Percentiles rank a stretch among this genome's conserved stretches.
Evolutionary conservation across 2,329 filamentous ascomycete genomes (phyloP).

Genomic region (Penicillium sp.): DNA sequence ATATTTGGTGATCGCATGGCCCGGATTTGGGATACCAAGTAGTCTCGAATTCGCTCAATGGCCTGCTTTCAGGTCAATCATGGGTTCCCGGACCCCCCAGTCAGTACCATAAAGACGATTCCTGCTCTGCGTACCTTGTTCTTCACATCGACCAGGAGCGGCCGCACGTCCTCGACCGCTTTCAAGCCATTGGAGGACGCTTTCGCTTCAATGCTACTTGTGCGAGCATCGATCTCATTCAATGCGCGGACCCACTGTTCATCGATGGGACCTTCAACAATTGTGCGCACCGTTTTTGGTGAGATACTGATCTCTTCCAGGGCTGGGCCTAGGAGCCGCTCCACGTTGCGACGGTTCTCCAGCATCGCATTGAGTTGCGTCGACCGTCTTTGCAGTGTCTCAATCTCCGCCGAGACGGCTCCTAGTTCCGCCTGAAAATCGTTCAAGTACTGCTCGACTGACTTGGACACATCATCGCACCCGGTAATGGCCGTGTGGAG

Average conservation of each 20-base stretch:
- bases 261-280: constrained; percentile 83
- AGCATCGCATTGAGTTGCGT: constrained; percentile 74
- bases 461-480: constrained; percentile 88
- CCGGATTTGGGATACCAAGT: constrained; percentile 90
- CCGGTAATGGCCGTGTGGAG: constrained; percentile 80
- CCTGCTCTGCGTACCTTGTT: constrained; percentile 55
- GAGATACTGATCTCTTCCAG: constrained; percentile 90
- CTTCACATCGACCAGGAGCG: constrained; percentile 75
- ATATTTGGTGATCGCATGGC: constrained; percentile 89
- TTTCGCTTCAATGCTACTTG: constrained; percentile 64
- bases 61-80: constrained; percentile 48
- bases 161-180: constrained; percentile 75
- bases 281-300: constrained; percentile 74
- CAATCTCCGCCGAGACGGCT: constrained; percentile 88
- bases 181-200: constrained; percentile 59
- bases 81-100: background rate
- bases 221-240: constrained; percentile 74
- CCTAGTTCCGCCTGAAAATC: constrained; percentile 92
- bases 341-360: constrained; percentile 82
- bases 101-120: background rate
- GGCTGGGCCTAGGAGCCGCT: constrained; percentile 77
- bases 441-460: constrained; percentile 85
- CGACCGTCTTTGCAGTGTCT: constrained; percentile 83
- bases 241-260: constrained; percentile 80
- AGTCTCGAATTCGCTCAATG: constrained; percentile 89